Evolutionary conservation across 441 rosid species (phyloP), one percentile per base, ranked within the genome.

Genomic region (Bruguiera hainesii): DNA sequence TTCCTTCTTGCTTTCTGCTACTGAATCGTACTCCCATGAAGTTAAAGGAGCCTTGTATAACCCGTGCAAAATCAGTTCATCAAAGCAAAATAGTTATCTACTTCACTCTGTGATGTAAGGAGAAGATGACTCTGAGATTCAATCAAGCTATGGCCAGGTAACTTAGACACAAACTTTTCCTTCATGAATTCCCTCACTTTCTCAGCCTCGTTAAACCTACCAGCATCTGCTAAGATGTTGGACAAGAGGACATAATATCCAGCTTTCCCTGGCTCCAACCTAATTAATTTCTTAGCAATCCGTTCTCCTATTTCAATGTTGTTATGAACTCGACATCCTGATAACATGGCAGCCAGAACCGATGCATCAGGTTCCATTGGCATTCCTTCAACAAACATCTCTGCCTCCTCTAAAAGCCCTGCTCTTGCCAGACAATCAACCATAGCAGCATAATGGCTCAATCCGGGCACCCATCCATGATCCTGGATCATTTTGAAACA

Each of bases 391-490:
- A 81, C 65, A 61, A 85, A 73, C 49, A 66, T 79, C 81, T 84
- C 89, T 3, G 90, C 90, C 72, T 85, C 89, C 68, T 80, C 83
- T 53, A 83, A 26, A 46, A 74, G 64, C 64, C 90, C 90, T 0
- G 84, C 87, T 71, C 84, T 76, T 19, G 81, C 81, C 59, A 88
- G 60, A 74, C 93, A 88, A 77, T 84, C 86, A 46, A 75, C 86
- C 76, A 88, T 72, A 49, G 74, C 66, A 18, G 90, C 82, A 62
- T 82, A 81, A 59, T 85, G 90, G 68, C 80, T 88, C 83, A 81
- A 46, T 49, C 79, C 83, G 0, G 84, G 71, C 28, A 58, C 77
- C 71, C 85, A 67, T 1, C 80, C 81, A 50, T 56, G 72, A n/a
- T 77, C 75, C 35, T 51, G 46, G 80, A 87, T 85, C 75, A 68